These are phyloP conservation scores for Leccinum longicurvipes DNA, from an alignment of 768 basidiomycete genomes.

Conservation along the genomic window DNA sequence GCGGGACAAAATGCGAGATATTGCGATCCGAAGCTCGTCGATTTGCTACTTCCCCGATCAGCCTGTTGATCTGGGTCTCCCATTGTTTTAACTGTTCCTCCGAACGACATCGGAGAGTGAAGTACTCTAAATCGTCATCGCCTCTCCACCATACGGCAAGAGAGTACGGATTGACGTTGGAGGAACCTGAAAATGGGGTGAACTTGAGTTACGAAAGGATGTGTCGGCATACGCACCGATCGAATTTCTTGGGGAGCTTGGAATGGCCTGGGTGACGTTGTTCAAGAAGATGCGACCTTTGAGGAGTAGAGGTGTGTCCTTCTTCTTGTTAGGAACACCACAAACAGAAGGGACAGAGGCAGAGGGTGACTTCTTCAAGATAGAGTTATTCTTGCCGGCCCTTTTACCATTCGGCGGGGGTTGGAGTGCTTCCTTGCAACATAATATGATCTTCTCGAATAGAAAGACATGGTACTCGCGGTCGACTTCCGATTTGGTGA, in stretches of 20 bases:
- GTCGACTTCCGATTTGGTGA: slow-evolving; percentile 94
- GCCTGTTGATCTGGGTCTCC: slow-evolving; percentile 84
- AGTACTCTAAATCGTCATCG: slow-evolving; percentile 89
- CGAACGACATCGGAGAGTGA: slow-evolving; percentile 87
- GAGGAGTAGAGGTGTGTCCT: slow-evolving; percentile 76
- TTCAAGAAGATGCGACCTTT: slow-evolving; percentile 98
- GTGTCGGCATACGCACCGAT: slow-evolving; percentile 47
- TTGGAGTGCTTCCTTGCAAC: slow-evolving; percentile 87
- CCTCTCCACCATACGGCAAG: slow-evolving; percentile 94
- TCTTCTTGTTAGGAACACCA: slow-evolving; percentile 61
- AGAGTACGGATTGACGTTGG: slow-evolving; percentile 60
- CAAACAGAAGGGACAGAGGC: slow-evolving; percentile 46
- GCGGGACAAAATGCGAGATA: slow-evolving; percentile 47
- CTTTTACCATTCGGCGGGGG: slow-evolving; percentile 62
- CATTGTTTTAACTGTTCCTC: slow-evolving; percentile 93
- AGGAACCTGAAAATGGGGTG: slow-evolving; percentile 37
- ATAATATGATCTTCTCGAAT: slow-evolving; percentile 98
- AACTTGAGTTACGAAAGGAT: not conserved
- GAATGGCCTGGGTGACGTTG: slow-evolving; percentile 83
- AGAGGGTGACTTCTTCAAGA: slow-evolving; percentile 77
- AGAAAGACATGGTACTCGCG: slow-evolving; percentile 98
- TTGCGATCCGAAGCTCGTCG: slow-evolving; percentile 67
- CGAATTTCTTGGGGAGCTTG: slow-evolving; percentile 54
- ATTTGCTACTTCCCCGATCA: slow-evolving; percentile 75
- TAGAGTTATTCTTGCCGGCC: slow-evolving; percentile 78